Conservation (phyloP, 371 early-diverging fungal genomes). For the Blakeslea trispora region DNA sequence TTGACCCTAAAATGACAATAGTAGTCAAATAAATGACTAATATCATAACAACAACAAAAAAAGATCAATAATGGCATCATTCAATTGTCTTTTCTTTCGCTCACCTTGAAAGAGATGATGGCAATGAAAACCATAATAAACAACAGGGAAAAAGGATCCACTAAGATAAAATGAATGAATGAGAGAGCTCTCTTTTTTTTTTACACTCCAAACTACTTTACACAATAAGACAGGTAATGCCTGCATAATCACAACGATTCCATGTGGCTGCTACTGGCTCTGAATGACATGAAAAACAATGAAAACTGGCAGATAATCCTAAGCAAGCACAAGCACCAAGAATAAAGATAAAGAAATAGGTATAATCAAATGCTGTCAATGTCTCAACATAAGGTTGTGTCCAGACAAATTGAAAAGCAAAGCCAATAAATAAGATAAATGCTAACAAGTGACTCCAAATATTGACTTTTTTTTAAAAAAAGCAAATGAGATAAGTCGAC, state of each 20-base stretch:
- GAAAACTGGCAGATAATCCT: conserved; percentile 79
- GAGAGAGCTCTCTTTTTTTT: too few relatives aligned
- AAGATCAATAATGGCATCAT: not conserved
- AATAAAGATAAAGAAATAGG: conserved; percentile 71
- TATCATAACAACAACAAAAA: too few relatives aligned
- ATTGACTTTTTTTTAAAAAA: too few relatives aligned
- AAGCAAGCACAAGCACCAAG: conserved; percentile 78
- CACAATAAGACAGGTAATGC: conserved; percentile 86
- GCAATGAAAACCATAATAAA: conserved; percentile 67
- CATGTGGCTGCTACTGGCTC: conserved; percentile 61
- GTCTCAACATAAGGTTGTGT: conserved; percentile 42
- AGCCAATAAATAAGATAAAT: conserved; percentile 61
- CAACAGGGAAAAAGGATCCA: conserved; percentile 75
- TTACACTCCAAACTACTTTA: conserved; percentile 48
- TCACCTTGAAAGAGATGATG: conserved; percentile 35
- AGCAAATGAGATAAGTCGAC: too few relatives aligned
- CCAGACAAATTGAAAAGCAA: conserved; percentile 57
- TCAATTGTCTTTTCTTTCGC: not conserved
- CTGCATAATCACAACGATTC: conserved; percentile 93
- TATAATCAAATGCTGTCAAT: conserved; percentile 60
- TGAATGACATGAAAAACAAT: conserved; percentile 89
- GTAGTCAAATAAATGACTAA: conserved; percentile 62
- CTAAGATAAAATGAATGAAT: too few relatives aligned
- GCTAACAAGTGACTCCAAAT: conserved; percentile 86
- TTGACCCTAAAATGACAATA: conserved; percentile 65